Evolutionary conservation across 345 rosid genomes (phyloP), one percentile per base, ranked within the genome.

Genomic region (Geranium rotundifolium): DNA sequence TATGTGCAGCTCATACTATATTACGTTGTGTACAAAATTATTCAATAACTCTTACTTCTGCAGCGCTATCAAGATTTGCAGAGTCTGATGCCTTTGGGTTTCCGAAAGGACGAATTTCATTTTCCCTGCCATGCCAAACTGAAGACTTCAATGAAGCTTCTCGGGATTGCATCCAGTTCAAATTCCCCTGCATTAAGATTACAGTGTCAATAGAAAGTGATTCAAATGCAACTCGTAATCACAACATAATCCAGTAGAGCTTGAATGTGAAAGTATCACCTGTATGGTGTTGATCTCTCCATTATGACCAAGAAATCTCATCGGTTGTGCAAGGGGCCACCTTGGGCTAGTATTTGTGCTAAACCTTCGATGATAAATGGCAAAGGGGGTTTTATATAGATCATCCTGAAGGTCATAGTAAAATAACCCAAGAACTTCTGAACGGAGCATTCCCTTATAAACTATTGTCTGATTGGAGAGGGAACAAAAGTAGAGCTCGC

Each of bases 241-340:
- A 46, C 52, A 46, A 9, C 52, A 70, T 23, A 70, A 5, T 27
- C 49, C 49, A 19, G 5, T n/a, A 12, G 37, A 15, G 54, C 57
- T 57, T 29, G 41, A 58, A 29, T 73, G n/a, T 62, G 55, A 19
- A 60, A 62, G 7, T 54, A 16, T 31, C 30, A 85, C 99, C 95
- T 93, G 99, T 64, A 93, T 85, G 66, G 99, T 93, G 68, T 93
- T 93, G 76, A 93, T 93, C 83, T 93, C 99, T 60, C 99, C 99
- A 65, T 93, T 93, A 73, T 93, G 99, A 80, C 99, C 99, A 77
- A 93, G 97, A 73, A 93, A 90, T 76, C 99, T 86, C 97, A 93
- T 93, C 16, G 99, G 99, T 73, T 93, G 99, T 72, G 99, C 99
- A 74, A 93, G 90, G 69, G 96, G 99, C 99, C 99, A 93, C 62